Evolutionary conservation across 768 basidiomycete species (phyloP), one percentile per base, ranked within the genome.

Genomic region (Phylloporus scabripes): DNA sequence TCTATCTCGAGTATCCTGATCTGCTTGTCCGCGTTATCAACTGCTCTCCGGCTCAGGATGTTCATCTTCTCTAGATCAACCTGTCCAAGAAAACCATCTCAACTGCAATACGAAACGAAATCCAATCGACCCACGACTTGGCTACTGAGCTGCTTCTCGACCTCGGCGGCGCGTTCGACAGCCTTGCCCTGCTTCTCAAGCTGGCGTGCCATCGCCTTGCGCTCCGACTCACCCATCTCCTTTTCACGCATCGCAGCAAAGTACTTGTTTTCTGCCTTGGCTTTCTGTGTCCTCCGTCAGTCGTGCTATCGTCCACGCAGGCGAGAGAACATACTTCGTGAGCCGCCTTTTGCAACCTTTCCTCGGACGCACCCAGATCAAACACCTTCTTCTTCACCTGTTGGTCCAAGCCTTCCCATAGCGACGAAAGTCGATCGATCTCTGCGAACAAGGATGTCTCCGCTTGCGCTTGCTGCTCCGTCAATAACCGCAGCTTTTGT

Each of bases 251-350:
- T 89, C 2, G 85, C 84, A 15, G 88, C 79, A 61, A 83, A 98
- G 63, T 82, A 98, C 66, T 94, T 97, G 72, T 93, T 95, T 51
- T 97, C 94, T 14, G 88, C 83, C 70, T 95, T 97, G 8, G 92
- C 89, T 85, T 90, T 91, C 92, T 97, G 68, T 31, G 21, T 12
- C 8, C 31, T 15, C 12, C 45, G 37, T 50, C 37, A 53, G 20
- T 21, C 20, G 11, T 3, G 3, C 17, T 5, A 28, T 31, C 7
- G 3, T 26, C 8, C 0, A 1, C 8, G 7, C 15, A 15, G 49
- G 20, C 31, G 5, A 39, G 29, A n/a, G 14, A 54, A 48, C 79
- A 46, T 45, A 91, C 93, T 66, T 95, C 93, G 20, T 81, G 74
- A 15, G 70, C 70, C 36, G 73, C 68, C 60, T 84, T 87, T 42